Evolutionary conservation across 2,329 filamentous ascomycete species (phyloP), one percentile per base, ranked within the genome.

Genomic region (Huntiella bhutanensis): DNA sequence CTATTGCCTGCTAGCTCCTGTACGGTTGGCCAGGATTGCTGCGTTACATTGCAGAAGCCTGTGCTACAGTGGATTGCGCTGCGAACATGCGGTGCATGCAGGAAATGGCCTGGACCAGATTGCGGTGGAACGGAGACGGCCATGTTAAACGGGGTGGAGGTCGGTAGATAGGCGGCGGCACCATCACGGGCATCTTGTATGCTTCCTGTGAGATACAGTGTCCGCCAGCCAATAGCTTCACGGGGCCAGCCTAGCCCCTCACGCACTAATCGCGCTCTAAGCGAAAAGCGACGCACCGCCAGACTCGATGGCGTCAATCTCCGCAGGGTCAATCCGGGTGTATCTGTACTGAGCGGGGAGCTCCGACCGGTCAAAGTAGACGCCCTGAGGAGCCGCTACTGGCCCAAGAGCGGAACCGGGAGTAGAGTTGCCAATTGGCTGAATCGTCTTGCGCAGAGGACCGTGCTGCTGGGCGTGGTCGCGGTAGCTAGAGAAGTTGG

Each of bases 261-360:
- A 22, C 15, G 32, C 3, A 17, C 32, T 33, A 6, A 32, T 43
- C 32, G 19, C 19, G 12, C 8, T 43, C 46, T 49, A 49, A 39
- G 48, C 48, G 8, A 49, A 43, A 3, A 69, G 59, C 33, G 70
- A 64, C 33, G 88, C 91, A 48, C 91, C 91, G 47, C 87, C 91
- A 47, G 84, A 91, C 74, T 95, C 86, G 57, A 98, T 74, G 16
- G 86, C 87, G 62, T 96, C 91, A 51, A 98, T 98, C 73, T 98
- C 91, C 38, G 78, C 77, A 55, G 78, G 64, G 34, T 74, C 79
- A 64, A 87, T 82, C 10, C 76, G 72, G 42, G 74, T 67, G 53
- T 85, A 74, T 57, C 79, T 76, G 73, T 95, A 98, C 56, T 88
- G 76, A 52, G 69, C 60, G 13, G 91, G 88, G 17, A 98, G 77